Evolutionary conservation across 345 rosid genomes (phyloP), one percentile per base, ranked within the genome.

Genomic region (Geranium brycei): DNA sequence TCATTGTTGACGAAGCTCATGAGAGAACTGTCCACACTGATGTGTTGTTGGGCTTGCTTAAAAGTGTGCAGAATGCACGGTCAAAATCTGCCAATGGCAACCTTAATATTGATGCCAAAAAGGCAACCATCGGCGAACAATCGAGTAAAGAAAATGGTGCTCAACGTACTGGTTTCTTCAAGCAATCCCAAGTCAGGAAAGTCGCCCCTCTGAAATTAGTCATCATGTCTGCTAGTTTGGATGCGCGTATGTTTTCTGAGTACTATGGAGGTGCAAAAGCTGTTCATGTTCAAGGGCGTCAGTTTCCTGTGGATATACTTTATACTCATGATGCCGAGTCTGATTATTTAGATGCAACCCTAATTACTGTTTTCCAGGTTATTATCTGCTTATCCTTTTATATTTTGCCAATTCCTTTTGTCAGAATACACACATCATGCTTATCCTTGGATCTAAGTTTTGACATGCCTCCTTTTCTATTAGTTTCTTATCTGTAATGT

Each of bases 151-250:
- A 62, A 77, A 77, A 61, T 68, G 78, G 68, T 35, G 62, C 41
- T 56, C 41, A 35, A 35, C 77, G 65, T 61, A 71, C 66, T 35
- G 66, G 75, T 73, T 69, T 51, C 55, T 69, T 75, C 61, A 85
- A 71, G 77, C 85, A 79, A 66, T 65, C 68, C 68, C 83, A 73
- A 64, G 83, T 83, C 40, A 76, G 70, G 53, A 79, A 80, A 59
- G 41, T 78, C 5, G 73, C 84, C 65, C 91, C 91, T 12, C 70
- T 92, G 77, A 92, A 89, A 85, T 64, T 92, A 69, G 78, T 92
- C 41, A 73, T 92, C 58, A 92, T 92, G 97, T 92, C 98, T 77
- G 97, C 98, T n/a, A 92, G 97, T 73, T 86, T 92, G 78, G 95
- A 92, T 76, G 95, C 97, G 16, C 88, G 84, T 31, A 77, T 80